Evolutionary conservation across 306 rosid genomes (phyloP).

Genomic region (Pueraria montana): DNA sequence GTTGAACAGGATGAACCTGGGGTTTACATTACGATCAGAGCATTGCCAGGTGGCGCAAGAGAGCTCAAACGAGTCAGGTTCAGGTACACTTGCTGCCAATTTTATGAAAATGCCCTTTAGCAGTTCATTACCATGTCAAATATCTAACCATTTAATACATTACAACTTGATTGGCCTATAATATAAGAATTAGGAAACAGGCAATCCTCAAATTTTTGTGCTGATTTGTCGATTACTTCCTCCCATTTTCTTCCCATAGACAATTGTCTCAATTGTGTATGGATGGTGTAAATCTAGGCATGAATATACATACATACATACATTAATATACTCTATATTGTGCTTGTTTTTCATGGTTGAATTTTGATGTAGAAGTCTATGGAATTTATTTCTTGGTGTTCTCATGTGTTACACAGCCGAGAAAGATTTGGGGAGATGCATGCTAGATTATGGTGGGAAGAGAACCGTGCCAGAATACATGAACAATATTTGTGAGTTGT

Average conservation of each 20-base stretch:
- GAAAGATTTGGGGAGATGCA: slow-evolving; percentile 94
- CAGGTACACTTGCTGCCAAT: slow-evolving; percentile 52
- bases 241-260: slow-evolving; percentile 29
- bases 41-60: slow-evolving; percentile 65
- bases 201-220: not conserved
- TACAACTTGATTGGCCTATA: not conserved
- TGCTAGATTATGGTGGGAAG: slow-evolving; percentile 98
- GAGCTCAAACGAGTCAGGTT: slow-evolving; percentile 69
- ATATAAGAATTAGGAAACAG: not conserved
- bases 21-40: slow-evolving; percentile 67
- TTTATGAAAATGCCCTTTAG: not conserved
- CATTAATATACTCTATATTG: not conserved
- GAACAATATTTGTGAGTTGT: slow-evolving; percentile 87
- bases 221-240: slow-evolving; percentile 39
- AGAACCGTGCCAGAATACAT: slow-evolving; percentile 93
- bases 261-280: not conserved
- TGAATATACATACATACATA: slow-evolving; percentile 1
- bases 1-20: slow-evolving; percentile 72
- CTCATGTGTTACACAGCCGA: slow-evolving; percentile 67
- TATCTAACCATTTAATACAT: not conserved
- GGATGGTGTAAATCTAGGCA: slow-evolving; percentile 24
- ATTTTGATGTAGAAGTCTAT: slow-evolving; percentile 35
- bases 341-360: slow-evolving; percentile 7
- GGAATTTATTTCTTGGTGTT: slow-evolving; percentile 37
- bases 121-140: slow-evolving; percentile 14